phyloP scores from a whole-genome alignment of 352 stramenopile genomes.

The Phytophthora syringae region DNA sequence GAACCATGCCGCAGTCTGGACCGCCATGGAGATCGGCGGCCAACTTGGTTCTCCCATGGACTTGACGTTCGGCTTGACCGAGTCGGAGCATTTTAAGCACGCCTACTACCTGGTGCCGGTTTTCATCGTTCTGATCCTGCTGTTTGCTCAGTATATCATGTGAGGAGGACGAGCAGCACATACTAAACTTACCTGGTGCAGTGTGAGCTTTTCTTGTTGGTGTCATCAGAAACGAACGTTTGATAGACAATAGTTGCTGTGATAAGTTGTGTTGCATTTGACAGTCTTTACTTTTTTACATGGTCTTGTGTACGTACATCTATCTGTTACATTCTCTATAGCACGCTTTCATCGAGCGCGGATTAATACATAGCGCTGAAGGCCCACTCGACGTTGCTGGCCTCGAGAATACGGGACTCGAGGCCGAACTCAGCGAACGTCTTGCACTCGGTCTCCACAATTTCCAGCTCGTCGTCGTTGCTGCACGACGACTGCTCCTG shows the following conservation, averaged over 20 bases:
- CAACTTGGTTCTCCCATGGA: constrained; percentile 20
- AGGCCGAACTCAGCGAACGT: constrained; percentile 83
- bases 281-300: constrained; percentile 37
- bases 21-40: constrained; percentile 33
- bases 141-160: constrained; percentile 45
- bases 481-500: constrained; percentile 10
- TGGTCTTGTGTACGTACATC: constrained; percentile 40
- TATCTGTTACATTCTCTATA: constrained; percentile 35
- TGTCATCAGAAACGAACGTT: constrained; percentile 13
- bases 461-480: constrained; percentile 20
- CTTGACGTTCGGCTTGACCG: constrained; percentile 12
- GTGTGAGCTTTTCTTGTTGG: background rate
- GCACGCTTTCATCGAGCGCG: constrained; percentile 19
- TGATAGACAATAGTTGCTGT: constrained; percentile 8
- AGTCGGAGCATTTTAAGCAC: constrained; percentile 30
- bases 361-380: constrained; percentile 82
- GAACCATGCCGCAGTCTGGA: constrained; percentile 19
- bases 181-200: background rate
- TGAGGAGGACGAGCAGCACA: background rate
- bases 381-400: constrained; percentile 74
- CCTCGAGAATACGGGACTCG: constrained; percentile 62
- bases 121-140: constrained; percentile 44
- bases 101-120: constrained; percentile 34
- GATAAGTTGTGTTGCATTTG: constrained; percentile 28
- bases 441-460: constrained; percentile 35